Conservation (phyloP, 495 filamentous ascomycete genomes). For the Pseudoneurospora amorphoporcata region DNA sequence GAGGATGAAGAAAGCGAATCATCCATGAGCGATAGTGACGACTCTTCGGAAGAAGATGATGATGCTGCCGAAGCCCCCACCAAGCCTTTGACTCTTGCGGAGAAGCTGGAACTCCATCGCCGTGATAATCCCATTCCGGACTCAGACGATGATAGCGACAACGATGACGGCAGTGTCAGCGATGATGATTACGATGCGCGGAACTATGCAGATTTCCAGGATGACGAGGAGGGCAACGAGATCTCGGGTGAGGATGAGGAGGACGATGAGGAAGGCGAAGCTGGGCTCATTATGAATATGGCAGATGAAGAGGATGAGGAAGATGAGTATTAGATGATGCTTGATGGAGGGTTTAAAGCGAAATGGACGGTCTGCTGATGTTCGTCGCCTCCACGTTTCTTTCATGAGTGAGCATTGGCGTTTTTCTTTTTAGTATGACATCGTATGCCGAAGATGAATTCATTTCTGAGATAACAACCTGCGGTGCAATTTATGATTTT, state of each 20-base stretch:
- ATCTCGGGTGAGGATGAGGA: not conserved
- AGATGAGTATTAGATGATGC: not conserved
- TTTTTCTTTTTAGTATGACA: not conserved
- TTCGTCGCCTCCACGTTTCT: not conserved
- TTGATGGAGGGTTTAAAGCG: not conserved
- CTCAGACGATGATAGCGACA: slow-evolving; percentile 2
- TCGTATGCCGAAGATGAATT: not conserved
- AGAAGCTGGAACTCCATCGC: slow-evolving; percentile 10
- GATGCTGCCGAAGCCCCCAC: not conserved
- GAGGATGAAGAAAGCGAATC: not conserved
- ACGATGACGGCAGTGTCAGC: slow-evolving; percentile 1
- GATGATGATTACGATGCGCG: slow-evolving; percentile 11
- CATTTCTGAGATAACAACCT: too few species aligned
- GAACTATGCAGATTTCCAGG: slow-evolving; percentile 11
- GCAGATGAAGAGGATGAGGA: not conserved
- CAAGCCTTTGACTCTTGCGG: slow-evolving; percentile 5
- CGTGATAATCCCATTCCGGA: not conserved
- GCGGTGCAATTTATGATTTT: not conserved
- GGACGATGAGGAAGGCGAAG: not conserved
- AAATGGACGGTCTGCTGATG: not conserved
- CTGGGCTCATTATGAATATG: not conserved
- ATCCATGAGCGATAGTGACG: not conserved
- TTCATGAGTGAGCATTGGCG: not conserved
- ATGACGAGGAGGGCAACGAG: slow-evolving; percentile 11
- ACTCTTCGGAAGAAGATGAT: not conserved